Evolutionary conservation across 768 basidiomycete species (phyloP), one percentile per base, ranked within the genome.

Genomic region (Calvatia gigantea): DNA sequence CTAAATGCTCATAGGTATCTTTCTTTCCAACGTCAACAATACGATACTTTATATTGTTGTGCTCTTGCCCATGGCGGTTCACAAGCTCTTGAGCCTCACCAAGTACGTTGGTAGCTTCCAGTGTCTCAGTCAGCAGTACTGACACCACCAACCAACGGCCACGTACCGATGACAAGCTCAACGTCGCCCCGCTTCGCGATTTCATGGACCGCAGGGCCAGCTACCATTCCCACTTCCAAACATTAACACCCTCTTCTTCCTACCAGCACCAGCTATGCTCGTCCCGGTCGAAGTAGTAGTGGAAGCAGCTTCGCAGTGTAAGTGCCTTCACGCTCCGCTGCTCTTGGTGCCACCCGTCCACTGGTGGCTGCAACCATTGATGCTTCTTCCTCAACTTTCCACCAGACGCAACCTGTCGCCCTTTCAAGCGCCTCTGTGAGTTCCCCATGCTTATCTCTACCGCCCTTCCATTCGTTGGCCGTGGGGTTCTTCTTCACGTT

Each of bases 221-320:
- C 92, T 17, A 98, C 95, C 85, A 97, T 93, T n/a, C n/a, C 95
- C 95, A 52, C 90, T 93, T 6, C 95, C 95, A 2, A 98, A 78
- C 64, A 97, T 74, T 31, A 98, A 68, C 0, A 94, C 79, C 62
- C 78, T 82, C 73, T 86, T 87, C 70, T 81, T 84, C 42, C 14
- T 23, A 37, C 43, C 6, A 27, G 39, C 32, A 0, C 27, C 32
- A 14, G 47, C 48, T 3, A 21, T 27, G 12, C 27, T 14, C n/a
- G 29, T 42, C 6, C 46, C 28, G 15, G n/a, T 37, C 8, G 37
- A 25, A 8, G 7, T 23, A 4, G 17, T 35, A 0, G 37, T 7
- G 15, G 28, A 11, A 48, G 31, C 31, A 4, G 50, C 5, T 14
- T n/a, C 25, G 32, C 45, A 32, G 52, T 42, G 2, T 47, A 3